These are phyloP conservation scores for Cystodermella granulosa DNA, from an alignment of 1,284 basidiomycete genomes.

Conservation along the genomic window DNA sequence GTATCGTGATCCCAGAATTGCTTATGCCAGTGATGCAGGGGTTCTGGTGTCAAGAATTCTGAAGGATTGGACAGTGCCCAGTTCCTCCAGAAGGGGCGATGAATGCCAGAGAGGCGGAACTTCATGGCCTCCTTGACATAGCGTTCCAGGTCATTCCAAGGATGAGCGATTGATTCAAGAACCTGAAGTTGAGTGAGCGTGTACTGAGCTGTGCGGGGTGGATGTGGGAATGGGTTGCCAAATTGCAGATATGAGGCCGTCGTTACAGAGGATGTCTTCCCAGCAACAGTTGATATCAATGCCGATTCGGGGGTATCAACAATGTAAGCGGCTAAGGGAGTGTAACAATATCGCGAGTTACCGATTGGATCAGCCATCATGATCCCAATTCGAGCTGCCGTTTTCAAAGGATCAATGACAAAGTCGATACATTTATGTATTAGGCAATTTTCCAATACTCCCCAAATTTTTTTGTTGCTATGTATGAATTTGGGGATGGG, in stretches of 20 bases:
- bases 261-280: constrained; percentile 27
- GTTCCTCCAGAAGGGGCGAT: constrained; percentile 28
- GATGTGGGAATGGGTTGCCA: constrained; percentile 24
- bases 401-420: not conserved
- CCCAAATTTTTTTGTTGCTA: constrained; percentile 12
- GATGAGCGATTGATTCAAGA: constrained; percentile 8
- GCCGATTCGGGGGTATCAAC: no score
- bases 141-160: constrained; percentile 16
- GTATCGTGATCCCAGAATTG: constrained; percentile 28
- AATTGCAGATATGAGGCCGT: constrained; percentile 22
- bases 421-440: constrained; percentile 29
- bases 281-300: no score
- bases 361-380: not conserved
- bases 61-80: constrained; percentile 25
- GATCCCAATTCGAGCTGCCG: not conserved
- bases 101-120: constrained; percentile 23
- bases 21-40: constrained; percentile 32
- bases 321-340: not conserved
- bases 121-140: constrained; percentile 15
- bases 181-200: constrained; percentile 18
- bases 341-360: not conserved
- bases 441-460: constrained; percentile 20
- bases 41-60: constrained; percentile 25
- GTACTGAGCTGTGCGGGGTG: constrained; percentile 11
- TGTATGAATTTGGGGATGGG: constrained; percentile 29